Base-by-base conservation (phyloP, 176 grass and related monocot species). In the Musa itinerans region DNA sequence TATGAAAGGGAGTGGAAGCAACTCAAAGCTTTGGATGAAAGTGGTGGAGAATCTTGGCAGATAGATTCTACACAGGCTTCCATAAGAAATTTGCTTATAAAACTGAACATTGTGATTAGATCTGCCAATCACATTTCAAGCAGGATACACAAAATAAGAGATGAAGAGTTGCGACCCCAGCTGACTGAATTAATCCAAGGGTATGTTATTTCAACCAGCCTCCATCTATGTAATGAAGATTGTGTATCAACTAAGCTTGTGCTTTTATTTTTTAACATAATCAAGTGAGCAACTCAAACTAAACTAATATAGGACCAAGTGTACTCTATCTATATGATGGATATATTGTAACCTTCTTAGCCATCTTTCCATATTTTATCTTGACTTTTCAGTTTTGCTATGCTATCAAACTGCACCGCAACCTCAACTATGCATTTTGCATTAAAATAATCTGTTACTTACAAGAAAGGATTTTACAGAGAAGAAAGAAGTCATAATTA, bases 1-100 rank as follows among this genome's bases (percentile, higher is more conserved):
- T 96, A 96, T 70, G 93, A 96, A 52, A 90, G 74, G 77, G 81
- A 90, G 81, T 96, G 87, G 87, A 92, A 86, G 78, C 83, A 29
- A 56, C 79, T 96, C 50, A 92, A 92, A 83, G 80, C 80, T 63
- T 75, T 92, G 74, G 87, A 90, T 68, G 83, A 86, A 16, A 85
- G 14, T 82, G 89, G 89, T 57, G 87, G 85, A 83, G 89, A 96
- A 54, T 57, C 89, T 50, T 79, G 54, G 73, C 82, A 85, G 78
- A 87, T 92, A 58, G 85, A 96, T 81, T 54, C 81, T 57, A 85
- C 81, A 34, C 56, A 72, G 29, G 82, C 77, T 58, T 85, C 83
- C 69, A 81, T 92, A 65, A 83, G 85, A 73, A 21, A 79, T 69
- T 61, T 92, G 74, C 79, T 81, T 77, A 96, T 83, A 10, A 87